Conservation (phyloP, 371 early-diverging fungal genomes). For the Lichtheimia ornata region DNA sequence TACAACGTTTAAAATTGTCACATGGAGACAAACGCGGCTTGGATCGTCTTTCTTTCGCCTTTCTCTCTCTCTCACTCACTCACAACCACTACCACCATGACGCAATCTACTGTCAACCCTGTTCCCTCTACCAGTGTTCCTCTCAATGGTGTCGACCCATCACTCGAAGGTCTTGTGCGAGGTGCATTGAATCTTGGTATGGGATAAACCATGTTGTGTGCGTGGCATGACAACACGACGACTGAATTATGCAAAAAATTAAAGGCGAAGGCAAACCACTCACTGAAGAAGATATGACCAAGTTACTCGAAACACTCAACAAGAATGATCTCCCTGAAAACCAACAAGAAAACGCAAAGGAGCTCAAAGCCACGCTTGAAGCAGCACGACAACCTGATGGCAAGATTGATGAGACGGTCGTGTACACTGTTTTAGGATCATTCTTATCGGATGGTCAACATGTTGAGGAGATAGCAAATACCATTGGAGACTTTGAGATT, state of each 20-base stretch:
- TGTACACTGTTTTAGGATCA: constrained; percentile 5
- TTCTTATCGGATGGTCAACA: constrained; percentile 19
- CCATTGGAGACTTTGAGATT: constrained; percentile 24
- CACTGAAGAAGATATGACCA: constrained; percentile 16
- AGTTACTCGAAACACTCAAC: constrained; percentile 14
- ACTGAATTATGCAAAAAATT: background rate
- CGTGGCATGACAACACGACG: background rate
- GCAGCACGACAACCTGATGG: constrained; percentile 13
- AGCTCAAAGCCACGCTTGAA: constrained; percentile 10
- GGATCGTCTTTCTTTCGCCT: constrained; percentile 7
- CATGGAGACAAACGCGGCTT: constrained; percentile 9
- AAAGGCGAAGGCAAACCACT: constrained; percentile 8
- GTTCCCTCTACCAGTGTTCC: background rate
- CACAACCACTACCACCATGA: background rate
- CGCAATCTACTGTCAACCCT: background rate
- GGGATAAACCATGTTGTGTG: background rate
- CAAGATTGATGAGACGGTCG: constrained; percentile 12
- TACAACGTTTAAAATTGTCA: constrained; percentile 5
- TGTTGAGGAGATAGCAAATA: constrained; percentile 15
- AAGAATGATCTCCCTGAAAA: constrained; percentile 9
- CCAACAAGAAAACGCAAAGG: constrained; percentile 8
- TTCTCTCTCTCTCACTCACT: constrained; percentile 7
- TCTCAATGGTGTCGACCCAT: background rate
- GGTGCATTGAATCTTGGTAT: constrained; percentile 9
- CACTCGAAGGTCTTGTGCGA: constrained; percentile 3